Percentiles rank a stretch among this genome's conserved stretches.
phyloP scores from a whole-genome alignment of 768 basidiomycete species.

The Termitomyces sp. region DNA sequence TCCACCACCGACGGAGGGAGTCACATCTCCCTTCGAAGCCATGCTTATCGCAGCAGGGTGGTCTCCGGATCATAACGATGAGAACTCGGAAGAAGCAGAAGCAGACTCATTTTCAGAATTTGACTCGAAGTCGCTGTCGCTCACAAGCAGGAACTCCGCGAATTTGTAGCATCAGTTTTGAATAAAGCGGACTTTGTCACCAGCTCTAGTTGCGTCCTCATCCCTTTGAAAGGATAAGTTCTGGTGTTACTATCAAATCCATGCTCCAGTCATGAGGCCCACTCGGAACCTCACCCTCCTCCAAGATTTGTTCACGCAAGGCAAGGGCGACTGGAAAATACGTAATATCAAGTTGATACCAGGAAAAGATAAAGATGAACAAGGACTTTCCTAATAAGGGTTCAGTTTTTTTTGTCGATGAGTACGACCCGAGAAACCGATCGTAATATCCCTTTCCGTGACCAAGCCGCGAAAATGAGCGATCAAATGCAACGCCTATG shows the following conservation, averaged over 20 bases:
- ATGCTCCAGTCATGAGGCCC: conserved; percentile 57
- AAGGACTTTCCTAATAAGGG: conserved; percentile 52
- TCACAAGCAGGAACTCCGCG: neutral
- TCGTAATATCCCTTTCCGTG: conserved; percentile 87
- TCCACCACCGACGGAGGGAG: conserved; percentile 16
- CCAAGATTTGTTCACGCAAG: conserved; percentile 57
- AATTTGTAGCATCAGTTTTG: neutral
- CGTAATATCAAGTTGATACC: conserved; percentile 5
- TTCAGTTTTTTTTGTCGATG: conserved; percentile 31
- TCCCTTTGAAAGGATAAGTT: conserved; percentile 18
- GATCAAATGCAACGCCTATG: conserved; percentile 72
- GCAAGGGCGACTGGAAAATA: conserved; percentile 52
- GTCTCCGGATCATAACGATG: conserved; percentile 6
- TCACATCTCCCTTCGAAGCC: conserved; percentile 25
- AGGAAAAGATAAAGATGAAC: neutral
- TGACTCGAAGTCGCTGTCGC: neutral
- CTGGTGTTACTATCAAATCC: conserved; percentile 50
- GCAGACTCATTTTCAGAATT: neutral
- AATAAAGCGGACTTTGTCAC: neutral
- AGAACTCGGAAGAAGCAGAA: conserved; percentile 22
- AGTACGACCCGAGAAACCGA: conserved; percentile 57
- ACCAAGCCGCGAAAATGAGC: conserved; percentile 60
- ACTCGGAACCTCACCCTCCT: conserved; percentile 44
- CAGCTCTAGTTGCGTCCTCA: conserved; percentile 1
- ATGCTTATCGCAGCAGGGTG: conserved; percentile 20